Base-by-base conservation (phyloP, 306 rosid genomes). In the Medicago truncatula region DNA sequence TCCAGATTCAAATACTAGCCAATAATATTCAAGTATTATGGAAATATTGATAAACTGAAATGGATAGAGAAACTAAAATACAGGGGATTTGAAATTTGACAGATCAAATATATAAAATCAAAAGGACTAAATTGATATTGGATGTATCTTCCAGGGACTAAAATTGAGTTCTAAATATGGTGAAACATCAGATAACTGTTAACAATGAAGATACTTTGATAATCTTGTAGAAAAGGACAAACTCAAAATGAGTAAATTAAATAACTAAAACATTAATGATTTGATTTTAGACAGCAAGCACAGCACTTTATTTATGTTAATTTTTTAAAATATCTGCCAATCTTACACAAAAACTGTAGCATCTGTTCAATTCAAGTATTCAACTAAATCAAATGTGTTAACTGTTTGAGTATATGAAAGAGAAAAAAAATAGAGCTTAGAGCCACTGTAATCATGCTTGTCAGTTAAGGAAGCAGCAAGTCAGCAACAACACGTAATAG, bases 1-100 rank as follows among this genome's bases (percentile, higher is more conserved):
- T 39, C 23, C 8, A 15, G 28, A 53, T 39, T 50, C 21, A n/a
- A 40, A 39, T 66, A 14, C 17, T 25, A 54, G 58, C 63, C 59
- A 40, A 38, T 65, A 66, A 39, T 54, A 41, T 41, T 40, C 58
- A 54, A 41, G 17, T 25, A 67, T 41, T 54, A 54, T 25, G 59
- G 39, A 39, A 41, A 21, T 36, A 38, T 40, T 76, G 50, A 25
- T 67, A 43, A 56, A 28, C 60, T 10, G 16, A 56, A 67, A 56
- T 67, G 60, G 49, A 28, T 67, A 16, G 75, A 54, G 75, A 63
- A 76, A 76, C 28, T 17, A 23, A 41, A 40, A n/a, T 67, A 76
- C 60, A 23, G 36, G 25, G 50, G 50, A 56, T 8, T 67, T 43
- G 60, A 56, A 2, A n/a, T 56, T 56, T 57, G 49, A 77, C 40